phyloP scores from a whole-genome alignment of 2,329 filamentous ascomycete genomes.

The Neoascochyta sp. region DNA sequence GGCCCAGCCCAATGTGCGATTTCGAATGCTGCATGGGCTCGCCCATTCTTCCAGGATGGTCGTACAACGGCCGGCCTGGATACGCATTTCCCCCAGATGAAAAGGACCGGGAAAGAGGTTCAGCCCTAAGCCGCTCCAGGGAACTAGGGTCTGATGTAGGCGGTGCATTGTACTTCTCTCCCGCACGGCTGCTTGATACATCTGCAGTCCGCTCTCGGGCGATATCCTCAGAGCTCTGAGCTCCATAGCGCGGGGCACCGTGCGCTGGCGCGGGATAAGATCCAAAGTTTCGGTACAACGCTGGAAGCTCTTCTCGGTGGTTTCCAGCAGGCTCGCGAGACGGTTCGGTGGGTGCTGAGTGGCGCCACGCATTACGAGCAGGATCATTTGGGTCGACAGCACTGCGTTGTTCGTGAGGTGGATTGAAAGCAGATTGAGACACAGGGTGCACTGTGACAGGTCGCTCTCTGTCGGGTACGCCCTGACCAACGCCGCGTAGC shows the following conservation, averaged over 20 bases:
- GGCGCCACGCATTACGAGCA: slow-evolving; percentile 31
- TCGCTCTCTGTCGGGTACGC: slow-evolving; percentile 27
- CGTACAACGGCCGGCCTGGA: slow-evolving; percentile 29
- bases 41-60: slow-evolving; percentile 42
- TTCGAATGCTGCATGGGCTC: slow-evolving; percentile 60
- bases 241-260: slow-evolving; percentile 20
- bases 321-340: slow-evolving; percentile 25
- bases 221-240: slow-evolving; percentile 27
- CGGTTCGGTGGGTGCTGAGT: slow-evolving; percentile 22
- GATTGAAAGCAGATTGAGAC: slow-evolving; percentile 38
- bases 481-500: slow-evolving; percentile 20
- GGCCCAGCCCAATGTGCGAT: slow-evolving; percentile 66
- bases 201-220: slow-evolving; percentile 33
- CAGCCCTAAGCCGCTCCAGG: slow-evolving; percentile 31
- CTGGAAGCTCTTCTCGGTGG: slow-evolving; percentile 29
- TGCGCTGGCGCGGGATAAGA: slow-evolving; percentile 25
- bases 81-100: slow-evolving; percentile 30
- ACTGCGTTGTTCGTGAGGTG: slow-evolving; percentile 28
- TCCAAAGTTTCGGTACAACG: slow-evolving; percentile 30
- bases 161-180: slow-evolving; percentile 40
- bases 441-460: slow-evolving; percentile 40
- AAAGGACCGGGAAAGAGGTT: slow-evolving; percentile 34
- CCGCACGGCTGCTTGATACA: slow-evolving; percentile 28
- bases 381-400: slow-evolving; percentile 16
- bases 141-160: slow-evolving; percentile 39